Evolutionary conservation across 176 grass and related monocot species (phyloP).

Genomic region (Ensete glaucum): DNA sequence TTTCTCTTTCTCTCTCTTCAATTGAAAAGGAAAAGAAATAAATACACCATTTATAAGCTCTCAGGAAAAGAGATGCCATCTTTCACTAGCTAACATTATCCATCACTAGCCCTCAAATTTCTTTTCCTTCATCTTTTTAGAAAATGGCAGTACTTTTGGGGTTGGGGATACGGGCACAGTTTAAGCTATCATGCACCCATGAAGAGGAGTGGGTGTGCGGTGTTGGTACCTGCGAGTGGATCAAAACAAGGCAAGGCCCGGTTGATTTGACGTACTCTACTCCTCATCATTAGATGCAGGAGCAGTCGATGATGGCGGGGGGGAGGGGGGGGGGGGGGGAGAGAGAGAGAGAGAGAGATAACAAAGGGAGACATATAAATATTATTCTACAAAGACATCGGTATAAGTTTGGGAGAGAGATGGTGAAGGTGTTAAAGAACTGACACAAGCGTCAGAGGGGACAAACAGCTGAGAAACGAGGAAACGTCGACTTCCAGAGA

Average conservation of each 20-base stretch:
- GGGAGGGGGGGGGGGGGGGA: constrained; percentile 15
- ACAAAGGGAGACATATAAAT: constrained; percentile 5
- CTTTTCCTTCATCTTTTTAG: constrained; percentile 10
- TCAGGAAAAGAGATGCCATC: constrained; percentile 38
- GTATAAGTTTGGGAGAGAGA: constrained; percentile 1
- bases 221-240: constrained; percentile 13
- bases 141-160: constrained; percentile 1
- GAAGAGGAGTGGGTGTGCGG: neutral
- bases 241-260: constrained; percentile 29
- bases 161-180: neutral
- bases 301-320: constrained; percentile 4
- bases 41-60: constrained; percentile 37
- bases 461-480: constrained; percentile 28
- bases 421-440: constrained; percentile 22
- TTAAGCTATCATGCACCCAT: constrained; percentile 2
- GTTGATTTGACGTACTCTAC: constrained; percentile 19
- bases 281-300: constrained; percentile 19
- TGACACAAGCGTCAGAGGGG: constrained; percentile 29
- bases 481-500: constrained; percentile 34
- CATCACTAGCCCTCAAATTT: constrained; percentile 41
- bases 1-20: constrained; percentile 32
- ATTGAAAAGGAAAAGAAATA: constrained; percentile 70
- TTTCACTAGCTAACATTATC: constrained; percentile 20
- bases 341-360: constrained; percentile 20
- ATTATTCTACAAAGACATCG: constrained; percentile 8